Evolutionary conservation across 1,284 basidiomycete genomes (phyloP), one percentile per base, ranked within the genome.

Genomic region (Boletus semigastroideus): DNA sequence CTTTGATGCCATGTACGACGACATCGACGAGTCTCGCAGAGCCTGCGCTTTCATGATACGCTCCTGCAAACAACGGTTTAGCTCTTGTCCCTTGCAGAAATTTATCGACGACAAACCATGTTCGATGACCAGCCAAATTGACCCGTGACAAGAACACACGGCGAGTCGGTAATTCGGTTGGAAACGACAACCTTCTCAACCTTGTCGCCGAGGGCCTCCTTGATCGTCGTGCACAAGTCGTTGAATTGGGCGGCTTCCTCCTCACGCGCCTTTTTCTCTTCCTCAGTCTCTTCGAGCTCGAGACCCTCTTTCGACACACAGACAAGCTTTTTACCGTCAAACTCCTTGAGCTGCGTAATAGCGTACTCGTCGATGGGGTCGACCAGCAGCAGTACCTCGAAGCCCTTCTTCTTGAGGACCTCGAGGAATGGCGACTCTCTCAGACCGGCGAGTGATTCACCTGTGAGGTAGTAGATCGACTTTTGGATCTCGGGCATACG

Each of bases 11-110:
- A 98, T 98, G 84, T 98, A 98, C 43, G 93, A 95, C 30, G 94
- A 98, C 96, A 99, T 98, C 57, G 92, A 95, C 22, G 95, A 94
- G 74, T 99, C 96, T 64, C 96, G 92, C 55, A 98, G 89, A 43
- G 96, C 96, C 77, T 99, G 97, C 16, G 96, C 95, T 79, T 98
- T 98, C 97, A 99, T 99, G 82, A 99, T 98, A 73, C 96, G 91
- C 77, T 98, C 93, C 84, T 85, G 62, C 45, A 57, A 4, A 54
- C 27, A 14, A 48, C 22, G 36, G 11, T 48, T 43, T 51, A 63
- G 61, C 38, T 16, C 55, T 36, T 25, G 22, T 36, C 27, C 1
- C 10, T n/a, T 46, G 5, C 6, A 38, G 12, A 4, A 0, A 30
- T 11, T n/a, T 33, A 30, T 20, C 39, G 48, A 31, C 5, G 13